These are phyloP conservation scores for Tuber borchii DNA, from an alignment of 495 filamentous ascomycete genomes.

Conservation along the genomic window DNA sequence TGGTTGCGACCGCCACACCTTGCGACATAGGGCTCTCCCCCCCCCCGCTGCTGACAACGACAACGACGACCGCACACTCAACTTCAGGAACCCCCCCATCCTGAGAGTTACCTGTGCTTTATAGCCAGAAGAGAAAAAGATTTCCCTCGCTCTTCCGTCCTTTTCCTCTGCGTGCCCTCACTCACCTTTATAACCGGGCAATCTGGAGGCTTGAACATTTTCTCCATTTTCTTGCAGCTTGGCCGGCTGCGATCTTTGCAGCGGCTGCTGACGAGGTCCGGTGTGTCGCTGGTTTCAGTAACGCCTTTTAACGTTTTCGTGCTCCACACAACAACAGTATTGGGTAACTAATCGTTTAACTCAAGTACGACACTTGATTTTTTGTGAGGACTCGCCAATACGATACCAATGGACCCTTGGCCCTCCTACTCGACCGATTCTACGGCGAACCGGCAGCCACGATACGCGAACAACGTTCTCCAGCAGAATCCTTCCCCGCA, in stretches of 20 bases:
- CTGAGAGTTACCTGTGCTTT: background rate
- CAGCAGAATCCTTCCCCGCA: constrained; percentile 29
- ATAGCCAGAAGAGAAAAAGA: constrained; percentile 9
- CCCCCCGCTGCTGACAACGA: constrained; percentile 19
- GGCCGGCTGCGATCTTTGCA: constrained; percentile 20
- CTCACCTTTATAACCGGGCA: constrained; percentile 20
- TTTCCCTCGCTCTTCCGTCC: constrained; percentile 3
- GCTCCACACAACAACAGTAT: background rate
- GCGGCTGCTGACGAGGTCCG: background rate
- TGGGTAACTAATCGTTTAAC: background rate
- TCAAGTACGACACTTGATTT: background rate
- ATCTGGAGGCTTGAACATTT: constrained; percentile 24
- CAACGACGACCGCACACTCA: background rate
- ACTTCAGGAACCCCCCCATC: background rate
- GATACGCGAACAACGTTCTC: constrained; percentile 36
- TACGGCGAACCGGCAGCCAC: constrained; percentile 33
- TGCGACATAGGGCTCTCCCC: constrained; percentile 12
- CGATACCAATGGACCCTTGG: constrained; percentile 32
- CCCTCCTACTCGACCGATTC: constrained; percentile 32
- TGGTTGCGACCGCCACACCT: constrained; percentile 32
- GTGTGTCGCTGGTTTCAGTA: background rate
- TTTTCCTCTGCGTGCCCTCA: background rate
- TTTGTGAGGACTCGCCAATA: background rate
- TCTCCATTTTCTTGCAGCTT: constrained; percentile 11
- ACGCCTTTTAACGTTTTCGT: background rate